phyloP scores from a whole-genome alignment of 176 grass and related monocot genomes.

The Zea luxurians region DNA sequence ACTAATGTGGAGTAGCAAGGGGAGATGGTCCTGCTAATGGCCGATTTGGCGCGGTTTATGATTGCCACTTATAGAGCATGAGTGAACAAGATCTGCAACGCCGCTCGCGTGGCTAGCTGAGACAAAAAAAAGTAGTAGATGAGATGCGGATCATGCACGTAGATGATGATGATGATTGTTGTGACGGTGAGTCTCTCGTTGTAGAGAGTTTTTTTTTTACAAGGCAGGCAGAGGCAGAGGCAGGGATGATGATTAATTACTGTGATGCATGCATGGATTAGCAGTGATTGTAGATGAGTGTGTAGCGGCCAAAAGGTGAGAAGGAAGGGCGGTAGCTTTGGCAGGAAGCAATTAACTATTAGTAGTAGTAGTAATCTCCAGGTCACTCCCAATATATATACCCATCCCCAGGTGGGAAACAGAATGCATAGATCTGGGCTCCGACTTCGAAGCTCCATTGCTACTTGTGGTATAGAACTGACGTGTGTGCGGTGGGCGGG shows the following conservation, averaged over 20 bases:
- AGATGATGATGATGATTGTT: not conserved
- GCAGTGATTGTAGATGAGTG: slow-evolving; percentile 38
- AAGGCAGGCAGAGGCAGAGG: not conserved
- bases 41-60: slow-evolving; percentile 35
- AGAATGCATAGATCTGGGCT: not conserved
- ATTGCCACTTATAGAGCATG: slow-evolving; percentile 40
- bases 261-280: slow-evolving; percentile 30
- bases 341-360: slow-evolving; percentile 27
- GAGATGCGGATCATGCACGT: not conserved
- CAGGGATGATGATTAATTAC: not conserved
- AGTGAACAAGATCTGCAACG: not conserved
- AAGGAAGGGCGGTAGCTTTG: slow-evolving; percentile 31
- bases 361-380: not conserved
- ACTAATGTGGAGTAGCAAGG: not conserved
- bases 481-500: not conserved
- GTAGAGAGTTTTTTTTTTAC: not conserved
- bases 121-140: not conserved
- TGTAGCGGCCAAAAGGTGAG: slow-evolving; percentile 24
- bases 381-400: not conserved
- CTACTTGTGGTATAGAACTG: slow-evolving; percentile 12
- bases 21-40: slow-evolving; percentile 27
- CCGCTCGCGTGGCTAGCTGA: not conserved
- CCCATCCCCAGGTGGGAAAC: not conserved
- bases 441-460: too few species aligned
- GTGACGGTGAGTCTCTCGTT: not conserved